Evolutionary conservation across 78 protist genomes (phyloP).

Genomic region (Pigoraptor vietnamica): DNA sequence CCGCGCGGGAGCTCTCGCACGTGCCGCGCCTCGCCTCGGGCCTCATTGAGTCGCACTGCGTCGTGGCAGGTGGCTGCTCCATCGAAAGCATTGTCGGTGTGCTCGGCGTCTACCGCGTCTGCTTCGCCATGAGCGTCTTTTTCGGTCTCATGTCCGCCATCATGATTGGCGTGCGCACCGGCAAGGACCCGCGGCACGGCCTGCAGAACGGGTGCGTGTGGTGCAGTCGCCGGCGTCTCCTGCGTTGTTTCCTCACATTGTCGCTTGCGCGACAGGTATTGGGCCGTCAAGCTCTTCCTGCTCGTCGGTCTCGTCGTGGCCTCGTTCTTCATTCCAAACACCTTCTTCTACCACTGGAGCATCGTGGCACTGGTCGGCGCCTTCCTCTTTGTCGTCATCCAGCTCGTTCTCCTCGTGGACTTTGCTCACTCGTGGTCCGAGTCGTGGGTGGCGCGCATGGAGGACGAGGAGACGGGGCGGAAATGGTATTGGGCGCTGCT

Average conservation of each 20-base stretch:
- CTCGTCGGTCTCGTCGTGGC: background rate
- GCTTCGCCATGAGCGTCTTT: constrained; percentile 6
- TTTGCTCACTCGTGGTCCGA: constrained; percentile 38
- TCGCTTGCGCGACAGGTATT: background rate
- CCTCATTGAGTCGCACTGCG: background rate
- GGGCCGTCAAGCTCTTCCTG: constrained; percentile 6
- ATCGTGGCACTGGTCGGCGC: constrained; percentile 24
- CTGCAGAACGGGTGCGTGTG: constrained; percentile 23
- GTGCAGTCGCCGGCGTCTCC: no score
- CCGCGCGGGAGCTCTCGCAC: background rate
- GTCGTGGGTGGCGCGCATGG: constrained; percentile 24
- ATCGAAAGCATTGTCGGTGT: background rate
- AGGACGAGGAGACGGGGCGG: background rate
- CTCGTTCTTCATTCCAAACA: constrained; percentile 32
- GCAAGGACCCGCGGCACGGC: constrained; percentile 10
- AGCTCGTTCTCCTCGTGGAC: constrained; percentile 33
- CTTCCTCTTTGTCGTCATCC: constrained; percentile 24
- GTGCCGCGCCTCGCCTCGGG: background rate
- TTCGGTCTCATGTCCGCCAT: background rate
- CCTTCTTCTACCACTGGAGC: constrained; percentile 11
- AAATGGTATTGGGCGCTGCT: constrained; percentile 10
- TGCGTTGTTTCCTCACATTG: background rate
- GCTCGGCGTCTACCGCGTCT: constrained; percentile 25
- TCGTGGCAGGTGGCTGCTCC: background rate
- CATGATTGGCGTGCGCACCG: constrained; percentile 10